Evolutionary conservation across 495 filamentous ascomycete species (phyloP).

Genomic region (Choiromyces venosus): DNA sequence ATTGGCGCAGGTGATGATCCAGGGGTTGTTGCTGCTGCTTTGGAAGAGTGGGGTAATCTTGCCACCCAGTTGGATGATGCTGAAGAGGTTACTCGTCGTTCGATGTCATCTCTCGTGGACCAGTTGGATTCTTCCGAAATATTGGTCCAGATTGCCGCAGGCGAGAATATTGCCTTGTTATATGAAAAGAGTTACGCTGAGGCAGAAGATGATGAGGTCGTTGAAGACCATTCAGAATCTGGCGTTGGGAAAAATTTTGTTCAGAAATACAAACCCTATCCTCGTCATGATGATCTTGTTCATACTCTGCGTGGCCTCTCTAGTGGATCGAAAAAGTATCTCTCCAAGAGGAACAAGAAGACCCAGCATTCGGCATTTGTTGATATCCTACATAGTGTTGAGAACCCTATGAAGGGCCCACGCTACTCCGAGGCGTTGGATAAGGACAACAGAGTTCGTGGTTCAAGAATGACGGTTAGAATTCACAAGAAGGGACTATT

Average conservation of each 20-base stretch:
- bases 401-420: slow-evolving; percentile 68
- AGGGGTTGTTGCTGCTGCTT: slow-evolving; percentile 72
- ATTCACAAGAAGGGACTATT: slow-evolving; percentile 67
- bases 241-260: slow-evolving; percentile 42
- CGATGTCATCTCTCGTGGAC: slow-evolving; percentile 81
- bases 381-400: slow-evolving; percentile 78
- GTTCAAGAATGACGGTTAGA: slow-evolving; percentile 69
- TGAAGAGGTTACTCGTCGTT: slow-evolving; percentile 62
- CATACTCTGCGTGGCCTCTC: slow-evolving; percentile 48
- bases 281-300: slow-evolving; percentile 43
- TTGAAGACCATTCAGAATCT: slow-evolving; percentile 48
- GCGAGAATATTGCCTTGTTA: slow-evolving; percentile 81
- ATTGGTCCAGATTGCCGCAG: slow-evolving; percentile 76
- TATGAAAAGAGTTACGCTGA: slow-evolving; percentile 76
- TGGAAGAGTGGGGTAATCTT: slow-evolving; percentile 83
- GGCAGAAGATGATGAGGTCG: slow-evolving; percentile 51
- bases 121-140: slow-evolving; percentile 75
- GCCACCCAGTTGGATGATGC: slow-evolving; percentile 78
- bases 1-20: slow-evolving; percentile 69
- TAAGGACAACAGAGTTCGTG: slow-evolving; percentile 67
- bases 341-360: slow-evolving; percentile 75
- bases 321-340: slow-evolving; percentile 59
- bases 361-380: slow-evolving; percentile 69
- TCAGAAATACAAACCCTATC: slow-evolving; percentile 45
- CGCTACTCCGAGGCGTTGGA: slow-evolving; percentile 66